Base-by-base conservation (phyloP, 345 rosid genomes). In the Aquilaria malaccensis region DNA sequence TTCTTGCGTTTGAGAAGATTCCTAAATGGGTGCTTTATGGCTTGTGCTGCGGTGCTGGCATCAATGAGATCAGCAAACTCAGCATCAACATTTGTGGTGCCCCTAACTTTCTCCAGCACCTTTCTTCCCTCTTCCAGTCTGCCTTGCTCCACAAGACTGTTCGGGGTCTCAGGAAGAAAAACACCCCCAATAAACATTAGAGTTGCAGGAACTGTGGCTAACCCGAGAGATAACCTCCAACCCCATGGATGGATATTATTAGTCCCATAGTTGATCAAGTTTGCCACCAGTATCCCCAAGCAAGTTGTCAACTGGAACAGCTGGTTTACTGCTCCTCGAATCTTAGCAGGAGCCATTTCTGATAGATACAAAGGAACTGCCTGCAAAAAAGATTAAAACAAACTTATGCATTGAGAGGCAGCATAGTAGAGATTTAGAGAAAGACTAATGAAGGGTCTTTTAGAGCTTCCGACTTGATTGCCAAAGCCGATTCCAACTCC, bases 341-440 rank as follows among this genome's bases (percentile, higher is more conserved):
- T 64, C 68, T 86, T 88, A 1, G 97, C 86, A 0, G 98, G 98
- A 7, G 98, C 87, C 88, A 89, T 89, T 75, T 93, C 97, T 1
- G 98, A 93, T 2, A 91, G 87, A 67, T 88, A 91, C 62, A 91
- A 58, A 0, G 95, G 96, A 61, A 91, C 92, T 30, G 96, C 96
- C 96, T 88, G 76, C n/a, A 74, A 67, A 14, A 56, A 56, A 48
- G 11, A 37, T 33, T 47, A 46, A 52, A 15, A 22, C 22, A 22
- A 22, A 22, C 22, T 22, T 22, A 22, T 22, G 22, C 22, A 22
- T 22, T 22, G 7, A 58, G 55, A 6, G n/a, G 22, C 22, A 22
- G 22, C 22, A 22, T 22, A 22, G 22, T 22, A 22, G 22, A 11
- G 4, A 33, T 31, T 13, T n/a, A 11, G 22, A 30, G 11, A 41